A percentile compares a stretch with the other conserved stretches of the same genome.
These are phyloP conservation scores for Eremothecium sinecaudum DNA, from an alignment of 1,139 yeast genomes.

Conservation along the genomic window DNA sequence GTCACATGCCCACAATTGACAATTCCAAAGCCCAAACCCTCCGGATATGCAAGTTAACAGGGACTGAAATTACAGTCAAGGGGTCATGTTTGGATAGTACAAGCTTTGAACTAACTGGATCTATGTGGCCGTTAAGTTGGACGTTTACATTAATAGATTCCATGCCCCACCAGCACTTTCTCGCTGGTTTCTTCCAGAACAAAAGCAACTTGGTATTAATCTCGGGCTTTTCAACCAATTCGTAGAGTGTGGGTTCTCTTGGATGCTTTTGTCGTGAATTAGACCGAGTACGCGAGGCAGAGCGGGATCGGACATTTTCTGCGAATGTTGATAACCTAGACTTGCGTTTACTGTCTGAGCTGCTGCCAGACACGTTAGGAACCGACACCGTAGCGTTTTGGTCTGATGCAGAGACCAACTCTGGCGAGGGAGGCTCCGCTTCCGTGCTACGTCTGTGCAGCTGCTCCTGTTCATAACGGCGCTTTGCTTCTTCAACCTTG, in stretches of 20 bases:
- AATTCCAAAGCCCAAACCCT: constrained; percentile 38
- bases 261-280: constrained; percentile 36
- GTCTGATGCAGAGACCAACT: constrained; percentile 36
- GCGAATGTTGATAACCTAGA: constrained; percentile 43
- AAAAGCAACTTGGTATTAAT: constrained; percentile 58
- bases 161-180: constrained; percentile 99
- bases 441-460: constrained; percentile 9
- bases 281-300: constrained; percentile 40
- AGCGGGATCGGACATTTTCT: constrained; percentile 36
- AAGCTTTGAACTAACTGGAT: constrained; percentile 8
- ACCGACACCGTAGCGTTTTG: constrained; percentile 31
- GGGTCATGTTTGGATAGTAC: constrained; percentile 5
- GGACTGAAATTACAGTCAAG: constrained; percentile 12
- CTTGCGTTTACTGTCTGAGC: constrained; percentile 27
- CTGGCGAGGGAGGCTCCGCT: constrained; percentile 13
- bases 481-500: constrained; percentile 18
- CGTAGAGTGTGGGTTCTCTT: constrained; percentile 28
- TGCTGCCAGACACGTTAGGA: constrained; percentile 7
- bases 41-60: constrained; percentile 34
- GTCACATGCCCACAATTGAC: constrained; percentile 36
- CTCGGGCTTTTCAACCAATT: constrained; percentile 30
- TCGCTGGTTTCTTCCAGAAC: constrained; percentile 97
- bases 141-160: constrained; percentile 48
- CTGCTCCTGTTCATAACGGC: constrained; percentile 3
- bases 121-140: constrained; percentile 29